These are phyloP conservation scores for Ophiostoma novo-ulmi DNA, from an alignment of 2,329 filamentous ascomycete species.

Conservation along the genomic window DNA sequence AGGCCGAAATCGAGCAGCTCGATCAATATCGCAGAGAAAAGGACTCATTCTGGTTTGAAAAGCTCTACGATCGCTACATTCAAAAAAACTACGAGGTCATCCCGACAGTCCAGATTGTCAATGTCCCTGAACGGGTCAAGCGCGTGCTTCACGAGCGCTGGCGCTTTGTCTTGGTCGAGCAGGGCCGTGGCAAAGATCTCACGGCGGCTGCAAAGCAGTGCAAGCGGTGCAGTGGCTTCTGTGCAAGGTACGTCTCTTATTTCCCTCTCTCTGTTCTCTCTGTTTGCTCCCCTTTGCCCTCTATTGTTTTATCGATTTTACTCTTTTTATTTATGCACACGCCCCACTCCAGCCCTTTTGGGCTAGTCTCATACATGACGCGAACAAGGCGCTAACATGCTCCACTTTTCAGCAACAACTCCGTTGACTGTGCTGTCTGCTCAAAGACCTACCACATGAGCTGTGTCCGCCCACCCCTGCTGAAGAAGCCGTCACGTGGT, in stretches of 20 bases:
- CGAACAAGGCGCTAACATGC: slow-evolving; percentile 26
- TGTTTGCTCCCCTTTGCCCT: slow-evolving; percentile 1
- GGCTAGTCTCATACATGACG: slow-evolving; percentile 24
- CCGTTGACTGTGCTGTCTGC: slow-evolving; percentile 94
- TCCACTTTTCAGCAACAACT: slow-evolving; percentile 64
- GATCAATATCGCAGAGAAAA: slow-evolving; percentile 78
- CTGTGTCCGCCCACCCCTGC: slow-evolving; percentile 83
- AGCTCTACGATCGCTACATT: slow-evolving; percentile 96
- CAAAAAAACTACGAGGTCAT: slow-evolving; percentile 97
- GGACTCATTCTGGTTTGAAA: slow-evolving; percentile 94
- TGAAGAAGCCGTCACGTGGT: slow-evolving; percentile 93
- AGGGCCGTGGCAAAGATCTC: slow-evolving; percentile 87
- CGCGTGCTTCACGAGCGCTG: slow-evolving; percentile 92
- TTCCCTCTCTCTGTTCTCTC: background rate
- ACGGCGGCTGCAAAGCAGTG: slow-evolving; percentile 94
- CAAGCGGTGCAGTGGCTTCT: slow-evolving; percentile 87
- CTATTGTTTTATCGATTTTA: slow-evolving; percentile 11
- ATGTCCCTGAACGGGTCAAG: slow-evolving; percentile 91
- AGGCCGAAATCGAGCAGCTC: slow-evolving; percentile 75
- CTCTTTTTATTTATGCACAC: slow-evolving; percentile 17
- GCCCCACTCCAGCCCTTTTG: slow-evolving; percentile 23
- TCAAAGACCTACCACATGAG: slow-evolving; percentile 97
- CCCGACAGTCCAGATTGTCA: slow-evolving; percentile 85
- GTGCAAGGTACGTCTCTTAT: slow-evolving; percentile 66
- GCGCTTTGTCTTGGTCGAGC: slow-evolving; percentile 93